A percentile compares a stretch with the other conserved stretches of the same genome.
Evolutionary conservation across 78 protist species (phyloP).

Genomic region (Dictyostelium citrinum): DNA sequence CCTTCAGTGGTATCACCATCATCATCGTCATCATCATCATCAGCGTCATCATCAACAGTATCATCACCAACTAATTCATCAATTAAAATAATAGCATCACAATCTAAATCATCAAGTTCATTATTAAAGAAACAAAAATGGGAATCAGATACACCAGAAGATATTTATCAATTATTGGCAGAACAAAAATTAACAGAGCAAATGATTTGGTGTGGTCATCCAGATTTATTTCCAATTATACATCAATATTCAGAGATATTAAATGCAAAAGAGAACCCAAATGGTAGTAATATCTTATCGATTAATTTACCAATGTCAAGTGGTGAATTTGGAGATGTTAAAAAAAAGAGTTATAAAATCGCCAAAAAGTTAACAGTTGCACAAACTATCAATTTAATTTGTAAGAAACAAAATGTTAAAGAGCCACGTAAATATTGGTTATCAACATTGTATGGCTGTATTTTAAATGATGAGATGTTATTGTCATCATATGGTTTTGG

Average conservation of each 20-base stretch:
- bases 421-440: slow-evolving; percentile 52
- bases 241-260: slow-evolving; percentile 3
- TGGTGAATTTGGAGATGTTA: slow-evolving; percentile 35
- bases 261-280: background rate
- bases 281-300: slow-evolving; percentile 18
- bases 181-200: slow-evolving; percentile 66
- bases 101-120: background rate
- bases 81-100: background rate
- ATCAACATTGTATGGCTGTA: slow-evolving; percentile 55
- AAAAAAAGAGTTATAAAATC: slow-evolving; percentile 48
- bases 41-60: background rate
- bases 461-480: slow-evolving; percentile 45
- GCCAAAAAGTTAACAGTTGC: slow-evolving; percentile 53
- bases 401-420: slow-evolving; percentile 33
- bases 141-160: background rate
- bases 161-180: slow-evolving; percentile 42
- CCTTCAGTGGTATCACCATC: background rate
- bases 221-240: slow-evolving; percentile 48
- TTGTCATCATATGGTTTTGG: slow-evolving; percentile 60
- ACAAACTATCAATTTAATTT: slow-evolving; percentile 65
- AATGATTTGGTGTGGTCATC: slow-evolving; percentile 77
- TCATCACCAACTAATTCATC: background rate
- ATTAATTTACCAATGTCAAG: slow-evolving; percentile 12
- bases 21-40: background rate
- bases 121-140: slow-evolving; percentile 21